Base-by-base conservation (phyloP, 2,329 filamentous ascomycete species). In the Harringtonia aguacate region DNA sequence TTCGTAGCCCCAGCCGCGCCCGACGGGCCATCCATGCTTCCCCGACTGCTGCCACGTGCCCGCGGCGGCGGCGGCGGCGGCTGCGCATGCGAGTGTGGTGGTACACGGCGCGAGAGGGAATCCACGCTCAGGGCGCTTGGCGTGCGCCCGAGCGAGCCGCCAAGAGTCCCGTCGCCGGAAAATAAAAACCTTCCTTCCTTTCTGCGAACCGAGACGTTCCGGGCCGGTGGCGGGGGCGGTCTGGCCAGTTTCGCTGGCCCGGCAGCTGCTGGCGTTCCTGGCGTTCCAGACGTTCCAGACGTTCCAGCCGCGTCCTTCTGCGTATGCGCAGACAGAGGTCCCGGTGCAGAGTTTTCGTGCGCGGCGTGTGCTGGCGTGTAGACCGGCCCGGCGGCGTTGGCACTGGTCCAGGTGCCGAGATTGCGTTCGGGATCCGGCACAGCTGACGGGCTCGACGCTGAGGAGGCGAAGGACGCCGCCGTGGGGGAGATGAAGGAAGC, bases 21-120 rank as follows among this genome's bases (percentile, higher is more conserved):
- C 3, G 42, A 20, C 2, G 56, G 53, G 8, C 56, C 59, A 30
- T 70, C 68, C 22, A 63, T 53, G 42, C 64, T 68, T 9, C 65
- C 62, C 42, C 61, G 65, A 47, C 71, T 74, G 45, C 63, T 65
- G 3, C 68, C 70, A 38, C 73, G 58, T 4, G 65, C 62, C 0
- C 65, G 67, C 17, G 70, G 73, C 6, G 73, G 73, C 0, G 73
- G 72, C 4, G 72, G 72, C 3, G 65, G 66, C 13, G 24, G 56
- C 40, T 43, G 45, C 17, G 33, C 22, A 27, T 43, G 38, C 13
- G 37, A 1, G 28, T 42, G 31, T 38, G 53, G 27, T 7, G 15
- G 52, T n/a, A 56, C 29, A 17, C 56, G 55, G 27, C 58, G 53
- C 30, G 55, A 56, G 3, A 57, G 51, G 18, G 55, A 58, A 13